phyloP scores from a whole-genome alignment of 1,284 basidiomycete species.

The Ceratobasidium sp. region DNA sequence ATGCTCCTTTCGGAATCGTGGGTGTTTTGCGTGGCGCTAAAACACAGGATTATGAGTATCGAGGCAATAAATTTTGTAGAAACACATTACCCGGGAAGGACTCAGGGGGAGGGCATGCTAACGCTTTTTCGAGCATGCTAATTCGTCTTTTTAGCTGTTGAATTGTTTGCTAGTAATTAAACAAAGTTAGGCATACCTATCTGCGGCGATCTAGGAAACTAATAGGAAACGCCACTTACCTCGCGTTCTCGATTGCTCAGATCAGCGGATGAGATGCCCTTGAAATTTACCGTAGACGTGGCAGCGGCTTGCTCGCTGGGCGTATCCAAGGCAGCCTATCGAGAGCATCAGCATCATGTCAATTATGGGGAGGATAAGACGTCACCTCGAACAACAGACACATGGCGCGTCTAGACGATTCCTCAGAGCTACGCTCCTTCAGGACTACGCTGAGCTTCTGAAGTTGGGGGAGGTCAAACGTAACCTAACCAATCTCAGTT shows the following conservation, averaged over 20 bases:
- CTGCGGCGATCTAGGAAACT: background rate
- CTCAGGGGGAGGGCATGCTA: background rate
- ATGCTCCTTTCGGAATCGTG: slow-evolving; percentile 20
- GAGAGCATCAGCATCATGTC: background rate
- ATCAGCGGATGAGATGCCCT: slow-evolving; percentile 7
- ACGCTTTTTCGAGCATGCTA: slow-evolving; percentile 1
- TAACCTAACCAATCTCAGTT: slow-evolving; percentile 18
- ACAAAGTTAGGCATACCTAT: background rate
- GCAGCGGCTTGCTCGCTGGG: background rate
- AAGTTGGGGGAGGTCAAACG: slow-evolving; percentile 13
- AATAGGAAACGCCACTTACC: slow-evolving; percentile 2
- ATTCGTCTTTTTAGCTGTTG: slow-evolving; percentile 23
- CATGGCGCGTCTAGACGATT: slow-evolving; percentile 19
- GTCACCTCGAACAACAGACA: slow-evolving; percentile 1
- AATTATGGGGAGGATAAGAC: background rate
- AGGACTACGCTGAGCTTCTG: slow-evolving; percentile 19
- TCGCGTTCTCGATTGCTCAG: slow-evolving; percentile 1
- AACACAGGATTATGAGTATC: background rate
- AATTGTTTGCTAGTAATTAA: slow-evolving; percentile 16
- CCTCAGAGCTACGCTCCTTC: slow-evolving; percentile 32
- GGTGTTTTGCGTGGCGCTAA: slow-evolving; percentile 2
- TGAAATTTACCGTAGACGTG: background rate
- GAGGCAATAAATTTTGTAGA: background rate
- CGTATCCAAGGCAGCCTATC: background rate
- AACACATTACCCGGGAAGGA: background rate